Evolutionary conservation across 2,329 filamentous ascomycete species (phyloP).

Genomic region (Aureobasidium sp.): DNA sequence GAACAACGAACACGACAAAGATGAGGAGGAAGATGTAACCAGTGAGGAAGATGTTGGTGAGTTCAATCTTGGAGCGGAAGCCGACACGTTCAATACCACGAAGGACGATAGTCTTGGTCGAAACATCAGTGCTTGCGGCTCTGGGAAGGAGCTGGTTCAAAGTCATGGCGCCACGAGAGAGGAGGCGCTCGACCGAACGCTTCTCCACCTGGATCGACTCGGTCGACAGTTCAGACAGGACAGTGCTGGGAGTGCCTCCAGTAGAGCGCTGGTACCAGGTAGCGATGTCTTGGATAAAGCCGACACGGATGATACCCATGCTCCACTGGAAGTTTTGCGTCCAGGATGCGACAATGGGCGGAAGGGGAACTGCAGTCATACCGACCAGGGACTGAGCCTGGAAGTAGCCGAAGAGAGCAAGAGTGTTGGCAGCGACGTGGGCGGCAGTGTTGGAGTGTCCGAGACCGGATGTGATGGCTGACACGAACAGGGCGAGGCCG

Average conservation of each 20-base stretch:
- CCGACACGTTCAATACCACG: constrained; percentile 84
- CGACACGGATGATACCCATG: constrained; percentile 85
- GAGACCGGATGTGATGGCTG: constrained; percentile 80
- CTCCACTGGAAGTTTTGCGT: constrained; percentile 98
- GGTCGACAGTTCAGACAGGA: constrained; percentile 65
- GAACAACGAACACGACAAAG: constrained; percentile 67
- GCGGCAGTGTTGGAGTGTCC: constrained; percentile 92
- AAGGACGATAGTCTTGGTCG: constrained; percentile 46
- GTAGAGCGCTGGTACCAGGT: constrained; percentile 96
- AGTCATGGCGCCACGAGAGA: constrained; percentile 46
- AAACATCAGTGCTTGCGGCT: constrained; percentile 23
- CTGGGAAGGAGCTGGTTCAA: constrained; percentile 42
- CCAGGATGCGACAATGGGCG: constrained; percentile 85
- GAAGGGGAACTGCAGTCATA: constrained; percentile 71
- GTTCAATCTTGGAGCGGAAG: constrained; percentile 76
- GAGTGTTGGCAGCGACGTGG: constrained; percentile 85
- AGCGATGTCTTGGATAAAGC: constrained; percentile 81
- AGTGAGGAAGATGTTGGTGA: constrained; percentile 89
- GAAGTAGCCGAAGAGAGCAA: constrained; percentile 93
- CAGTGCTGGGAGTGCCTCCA: constrained; percentile 72
- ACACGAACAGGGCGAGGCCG: constrained; percentile 73
- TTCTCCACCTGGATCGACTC: constrained; percentile 81
- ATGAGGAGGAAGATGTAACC: constrained; percentile 82
- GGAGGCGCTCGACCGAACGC: constrained; percentile 46
- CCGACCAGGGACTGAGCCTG: constrained; percentile 89